Percentiles rank a stretch among this genome's conserved stretches.
These are phyloP conservation scores for Kodamaea nitidulidarum DNA, from an alignment of 805 yeast species.

Conservation along the genomic window DNA sequence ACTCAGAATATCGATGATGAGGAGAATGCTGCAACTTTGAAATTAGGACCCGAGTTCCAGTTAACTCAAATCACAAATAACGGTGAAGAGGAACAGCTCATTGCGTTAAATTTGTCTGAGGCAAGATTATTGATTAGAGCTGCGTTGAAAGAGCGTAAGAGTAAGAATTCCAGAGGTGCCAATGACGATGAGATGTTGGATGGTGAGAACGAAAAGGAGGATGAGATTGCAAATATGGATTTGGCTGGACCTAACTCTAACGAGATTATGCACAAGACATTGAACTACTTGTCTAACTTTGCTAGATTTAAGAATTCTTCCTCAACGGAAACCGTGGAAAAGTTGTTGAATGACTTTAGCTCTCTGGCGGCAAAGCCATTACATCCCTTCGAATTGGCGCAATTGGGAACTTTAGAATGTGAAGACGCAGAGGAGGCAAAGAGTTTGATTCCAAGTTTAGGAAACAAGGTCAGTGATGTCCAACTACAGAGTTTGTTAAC, in stretches of 20 bases:
- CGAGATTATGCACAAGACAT: slow-evolving; percentile 86
- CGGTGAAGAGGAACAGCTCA: slow-evolving; percentile 71
- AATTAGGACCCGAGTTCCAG: slow-evolving; percentile 91
- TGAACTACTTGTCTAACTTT: slow-evolving; percentile 80
- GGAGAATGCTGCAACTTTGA: slow-evolving; percentile 84
- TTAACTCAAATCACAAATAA: slow-evolving; percentile 74
- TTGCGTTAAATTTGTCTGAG: slow-evolving; percentile 84
- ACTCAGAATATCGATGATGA: slow-evolving; percentile 71
- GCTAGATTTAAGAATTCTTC: slow-evolving; percentile 89
- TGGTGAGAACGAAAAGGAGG: slow-evolving; percentile 37
- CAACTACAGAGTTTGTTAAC: slow-evolving; percentile 85
- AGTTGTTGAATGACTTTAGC: slow-evolving; percentile 69
- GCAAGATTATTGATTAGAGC: slow-evolving; percentile 87
- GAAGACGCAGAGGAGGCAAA: slow-evolving; percentile 97
- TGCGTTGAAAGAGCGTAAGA: slow-evolving; percentile 65
- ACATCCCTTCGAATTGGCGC: slow-evolving; percentile 96
- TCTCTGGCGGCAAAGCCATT: slow-evolving; percentile 45
- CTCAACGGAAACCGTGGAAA: slow-evolving; percentile 91
- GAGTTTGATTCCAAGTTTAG: slow-evolving; percentile 84
- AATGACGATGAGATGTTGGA: slow-evolving; percentile 26
- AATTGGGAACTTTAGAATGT: slow-evolving; percentile 83
- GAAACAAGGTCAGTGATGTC: slow-evolving; percentile 74
- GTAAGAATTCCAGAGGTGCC: slow-evolving; percentile 32
- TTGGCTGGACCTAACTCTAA: slow-evolving; percentile 70
- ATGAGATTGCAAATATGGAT: slow-evolving; percentile 43